Conservation (phyloP, 2,329 filamentous ascomycete species). For the Westerdykella ornata region DNA sequence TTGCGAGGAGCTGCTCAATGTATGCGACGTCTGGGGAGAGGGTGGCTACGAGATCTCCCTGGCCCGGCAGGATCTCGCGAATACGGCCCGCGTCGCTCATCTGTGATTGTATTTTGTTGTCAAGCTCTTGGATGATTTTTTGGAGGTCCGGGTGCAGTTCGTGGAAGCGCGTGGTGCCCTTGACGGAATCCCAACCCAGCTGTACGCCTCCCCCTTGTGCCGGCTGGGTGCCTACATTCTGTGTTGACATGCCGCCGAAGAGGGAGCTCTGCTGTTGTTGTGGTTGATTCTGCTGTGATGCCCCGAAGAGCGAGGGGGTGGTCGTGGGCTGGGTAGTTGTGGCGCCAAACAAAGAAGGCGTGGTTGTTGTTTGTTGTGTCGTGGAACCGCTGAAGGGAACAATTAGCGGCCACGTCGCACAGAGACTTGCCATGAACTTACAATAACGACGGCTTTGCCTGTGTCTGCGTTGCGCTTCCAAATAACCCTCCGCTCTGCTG, state of each 20-base stretch:
- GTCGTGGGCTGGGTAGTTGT: constrained; percentile 16
- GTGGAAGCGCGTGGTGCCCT: constrained; percentile 84
- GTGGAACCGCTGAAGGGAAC: constrained; percentile 28
- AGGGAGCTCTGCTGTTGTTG: constrained; percentile 23
- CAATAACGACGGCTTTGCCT: constrained; percentile 34
- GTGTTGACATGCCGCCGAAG: constrained; percentile 29
- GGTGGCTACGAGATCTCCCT: constrained; percentile 57
- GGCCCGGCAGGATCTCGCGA: constrained; percentile 56
- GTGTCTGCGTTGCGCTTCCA: constrained; percentile 29
- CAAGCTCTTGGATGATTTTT: constrained; percentile 67
- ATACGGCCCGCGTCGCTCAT: constrained; percentile 71
- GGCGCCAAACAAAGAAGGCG: constrained; percentile 29
- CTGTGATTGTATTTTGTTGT: constrained; percentile 72
- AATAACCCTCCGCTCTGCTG: constrained; percentile 27
- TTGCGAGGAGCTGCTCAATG: constrained; percentile 55
- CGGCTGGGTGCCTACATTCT: constrained; percentile 16
- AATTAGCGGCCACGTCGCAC: constrained; percentile 22
- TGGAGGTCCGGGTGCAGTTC: constrained; percentile 80
- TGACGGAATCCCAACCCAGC: constrained; percentile 54
- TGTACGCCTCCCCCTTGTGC: constrained; percentile 25
- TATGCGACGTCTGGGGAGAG: constrained; percentile 61
- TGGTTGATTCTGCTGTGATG: constrained; percentile 18
- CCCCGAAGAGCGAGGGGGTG: constrained; percentile 30
- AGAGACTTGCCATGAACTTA: constrained; percentile 16
- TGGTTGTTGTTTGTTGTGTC: constrained; percentile 22